phyloP scores from a whole-genome alignment of 1,284 basidiomycete species.

The Trametes hirsuta region DNA sequence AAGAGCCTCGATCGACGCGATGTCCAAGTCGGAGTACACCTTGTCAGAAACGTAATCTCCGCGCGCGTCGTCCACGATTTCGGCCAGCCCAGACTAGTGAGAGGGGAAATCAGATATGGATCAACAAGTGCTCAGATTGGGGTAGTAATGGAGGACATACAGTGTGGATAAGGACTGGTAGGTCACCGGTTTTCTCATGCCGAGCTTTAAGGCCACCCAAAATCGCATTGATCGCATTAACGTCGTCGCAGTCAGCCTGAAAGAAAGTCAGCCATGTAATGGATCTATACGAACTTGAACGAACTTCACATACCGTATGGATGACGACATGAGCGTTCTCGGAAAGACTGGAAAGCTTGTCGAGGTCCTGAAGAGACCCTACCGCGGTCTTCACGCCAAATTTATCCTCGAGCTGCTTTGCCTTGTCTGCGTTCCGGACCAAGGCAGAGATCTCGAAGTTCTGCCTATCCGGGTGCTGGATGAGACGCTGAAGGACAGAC shows the following conservation, averaged over 20 bases:
- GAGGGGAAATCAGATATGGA: background rate
- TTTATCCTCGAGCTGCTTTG: conserved; percentile 17
- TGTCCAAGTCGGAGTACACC: conserved; percentile 41
- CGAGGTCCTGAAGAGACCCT: conserved; percentile 25
- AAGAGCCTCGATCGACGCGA: conserved; percentile 37
- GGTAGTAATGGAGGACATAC: conserved; percentile 34
- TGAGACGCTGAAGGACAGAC: conserved; percentile 26
- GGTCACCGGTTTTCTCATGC: conserved; percentile 43
- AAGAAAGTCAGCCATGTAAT: too few species aligned
- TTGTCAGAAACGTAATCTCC: conserved; percentile 33
- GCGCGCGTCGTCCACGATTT: conserved; percentile 34
- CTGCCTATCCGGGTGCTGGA: conserved; percentile 24
- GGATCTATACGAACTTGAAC: too few species aligned
- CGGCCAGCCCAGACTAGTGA: conserved; percentile 47
- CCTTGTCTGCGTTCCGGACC: conserved; percentile 29
- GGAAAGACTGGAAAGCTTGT: conserved; percentile 19
- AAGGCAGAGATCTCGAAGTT: conserved; percentile 30
- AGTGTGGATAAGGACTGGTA: conserved; percentile 52
- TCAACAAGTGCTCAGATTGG: too few species aligned
- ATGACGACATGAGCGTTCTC: conserved; percentile 28
- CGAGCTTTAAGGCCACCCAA: conserved; percentile 46
- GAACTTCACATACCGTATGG: conserved; percentile 7
- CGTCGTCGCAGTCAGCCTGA: conserved; percentile 33
- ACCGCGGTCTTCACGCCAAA: conserved; percentile 29
- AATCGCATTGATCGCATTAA: conserved; percentile 43